These are phyloP conservation scores for Sequoiadendron giganteum DNA, from an alignment of 75 land plant genomes.

Conservation along the genomic window DNA sequence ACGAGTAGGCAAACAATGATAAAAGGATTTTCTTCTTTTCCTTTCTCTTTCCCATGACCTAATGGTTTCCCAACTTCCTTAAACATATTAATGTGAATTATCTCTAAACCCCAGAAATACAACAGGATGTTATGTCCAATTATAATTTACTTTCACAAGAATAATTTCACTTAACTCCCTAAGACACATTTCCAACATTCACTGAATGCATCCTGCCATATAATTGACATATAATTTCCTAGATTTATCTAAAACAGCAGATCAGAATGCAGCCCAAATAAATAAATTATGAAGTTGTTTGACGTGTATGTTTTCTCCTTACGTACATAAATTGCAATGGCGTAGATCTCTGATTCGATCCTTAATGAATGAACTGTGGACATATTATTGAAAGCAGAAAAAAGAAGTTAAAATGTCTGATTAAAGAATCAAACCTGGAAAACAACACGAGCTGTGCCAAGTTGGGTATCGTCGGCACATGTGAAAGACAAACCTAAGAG, in stretches of 20 bases:
- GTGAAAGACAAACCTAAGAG: not conserved
- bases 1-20: not conserved
- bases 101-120: not conserved
- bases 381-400: not conserved
- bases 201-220: not conserved
- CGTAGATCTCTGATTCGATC: not conserved
- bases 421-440: constrained; percentile 3
- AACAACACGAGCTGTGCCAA: not conserved
- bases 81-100: not conserved
- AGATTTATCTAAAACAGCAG: not conserved
- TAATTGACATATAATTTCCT: not conserved
- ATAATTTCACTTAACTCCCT: not conserved
- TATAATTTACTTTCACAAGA: not conserved
- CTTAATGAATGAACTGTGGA: not conserved
- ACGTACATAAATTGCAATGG: not conserved
- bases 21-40: not conserved
- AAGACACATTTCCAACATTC: not conserved
- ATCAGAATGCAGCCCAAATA: not conserved
- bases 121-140: not conserved
- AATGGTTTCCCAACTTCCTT: not conserved
- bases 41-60: not conserved
- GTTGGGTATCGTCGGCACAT: not conserved
- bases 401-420: not conserved
- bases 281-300: not conserved
- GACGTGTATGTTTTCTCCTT: not conserved